Conservation (phyloP, 306 rosid species). For the Cucumis cinereus region DNA sequence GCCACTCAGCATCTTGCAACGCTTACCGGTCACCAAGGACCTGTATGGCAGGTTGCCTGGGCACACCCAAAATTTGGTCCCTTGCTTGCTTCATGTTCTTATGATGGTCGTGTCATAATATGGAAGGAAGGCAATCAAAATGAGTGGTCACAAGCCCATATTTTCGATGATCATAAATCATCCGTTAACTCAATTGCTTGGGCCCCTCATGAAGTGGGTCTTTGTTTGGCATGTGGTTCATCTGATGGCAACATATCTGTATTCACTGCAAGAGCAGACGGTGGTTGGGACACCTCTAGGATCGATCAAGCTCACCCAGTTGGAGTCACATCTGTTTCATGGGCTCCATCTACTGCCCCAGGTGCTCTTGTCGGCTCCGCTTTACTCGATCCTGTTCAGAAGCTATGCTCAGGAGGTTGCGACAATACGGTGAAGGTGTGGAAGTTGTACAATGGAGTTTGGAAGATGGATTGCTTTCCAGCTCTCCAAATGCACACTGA, state of each 20-base stretch:
- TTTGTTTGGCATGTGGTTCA: constrained; percentile 71
- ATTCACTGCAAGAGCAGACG: constrained; percentile 55
- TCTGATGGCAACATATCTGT: constrained; percentile 79
- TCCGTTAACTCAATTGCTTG: constrained; percentile 74
- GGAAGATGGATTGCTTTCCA: constrained; percentile 88
- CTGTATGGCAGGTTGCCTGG: constrained; percentile 77
- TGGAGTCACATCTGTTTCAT: constrained; percentile 90
- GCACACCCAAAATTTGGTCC: constrained; percentile 82
- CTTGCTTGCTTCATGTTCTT: constrained; percentile 64
- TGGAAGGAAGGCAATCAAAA: constrained; percentile 87
- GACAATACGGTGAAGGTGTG: constrained; percentile 75
- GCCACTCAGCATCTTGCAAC: constrained; percentile 70
- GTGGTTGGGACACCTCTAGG: constrained; percentile 69
- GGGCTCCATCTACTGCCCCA: constrained; percentile 77
- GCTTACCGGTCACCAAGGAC: constrained; percentile 64
- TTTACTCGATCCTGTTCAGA: constrained; percentile 72
- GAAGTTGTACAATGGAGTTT: constrained; percentile 49
- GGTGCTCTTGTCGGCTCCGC: constrained; percentile 67
- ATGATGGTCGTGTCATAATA: constrained; percentile 52
- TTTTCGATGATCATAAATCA: constrained; percentile 57
- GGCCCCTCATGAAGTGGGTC: constrained; percentile 82
- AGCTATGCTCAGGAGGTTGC: constrained; percentile 83
- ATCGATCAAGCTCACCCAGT: constrained; percentile 76
- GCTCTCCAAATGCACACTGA: constrained; percentile 75
- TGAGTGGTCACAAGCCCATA: constrained; percentile 60